Evolutionary conservation across 805 yeast species (phyloP).

Genomic region (Kregervanrija pseudodelftensis): DNA sequence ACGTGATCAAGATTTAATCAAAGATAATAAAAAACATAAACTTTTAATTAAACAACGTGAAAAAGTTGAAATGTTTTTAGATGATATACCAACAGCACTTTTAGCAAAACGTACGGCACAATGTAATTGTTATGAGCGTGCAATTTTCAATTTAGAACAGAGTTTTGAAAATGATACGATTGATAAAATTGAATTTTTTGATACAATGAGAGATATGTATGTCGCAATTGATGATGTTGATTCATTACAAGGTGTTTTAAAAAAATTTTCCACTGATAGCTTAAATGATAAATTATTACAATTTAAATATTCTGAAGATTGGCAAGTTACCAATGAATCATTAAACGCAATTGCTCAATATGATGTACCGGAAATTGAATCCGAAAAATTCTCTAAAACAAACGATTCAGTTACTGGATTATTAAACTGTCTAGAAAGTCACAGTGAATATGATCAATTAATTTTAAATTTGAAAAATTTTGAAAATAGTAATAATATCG

Average conservation of each 20-base stretch:
- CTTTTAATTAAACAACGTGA: slow-evolving; percentile 2
- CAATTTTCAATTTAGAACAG: slow-evolving; percentile 79
- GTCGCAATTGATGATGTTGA: slow-evolving; percentile 85
- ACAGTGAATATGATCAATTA: slow-evolving; percentile 67
- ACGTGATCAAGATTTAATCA: slow-evolving; percentile 19
- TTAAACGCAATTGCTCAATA: slow-evolving; percentile 55
- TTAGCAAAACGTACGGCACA: slow-evolving; percentile 76
- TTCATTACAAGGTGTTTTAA: slow-evolving; percentile 78
- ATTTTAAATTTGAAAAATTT: slow-evolving; percentile 40
- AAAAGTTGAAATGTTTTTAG: slow-evolving; percentile 42
- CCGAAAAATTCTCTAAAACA: slow-evolving; percentile 14
- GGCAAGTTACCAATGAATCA: slow-evolving; percentile 84
- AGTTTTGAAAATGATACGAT: slow-evolving; percentile 39
- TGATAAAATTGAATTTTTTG: slow-evolving; percentile 33
- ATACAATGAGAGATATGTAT: slow-evolving; percentile 70
- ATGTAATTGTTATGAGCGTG: slow-evolving; percentile 80
- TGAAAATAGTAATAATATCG: slow-evolving; percentile 16
- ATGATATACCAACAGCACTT: slow-evolving; percentile 53
- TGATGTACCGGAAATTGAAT: slow-evolving; percentile 15
- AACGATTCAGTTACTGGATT: slow-evolving; percentile 45
- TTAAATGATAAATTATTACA: slow-evolving; percentile 72
- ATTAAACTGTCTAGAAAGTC: slow-evolving; percentile 65
- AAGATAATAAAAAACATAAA: slow-evolving; percentile 1
- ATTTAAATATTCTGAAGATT: slow-evolving; percentile 76
- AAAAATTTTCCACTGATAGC: slow-evolving; percentile 60